phyloP scores from a whole-genome alignment of 1,139 yeast species.

The Yamadazyma atmosphaerica region DNA sequence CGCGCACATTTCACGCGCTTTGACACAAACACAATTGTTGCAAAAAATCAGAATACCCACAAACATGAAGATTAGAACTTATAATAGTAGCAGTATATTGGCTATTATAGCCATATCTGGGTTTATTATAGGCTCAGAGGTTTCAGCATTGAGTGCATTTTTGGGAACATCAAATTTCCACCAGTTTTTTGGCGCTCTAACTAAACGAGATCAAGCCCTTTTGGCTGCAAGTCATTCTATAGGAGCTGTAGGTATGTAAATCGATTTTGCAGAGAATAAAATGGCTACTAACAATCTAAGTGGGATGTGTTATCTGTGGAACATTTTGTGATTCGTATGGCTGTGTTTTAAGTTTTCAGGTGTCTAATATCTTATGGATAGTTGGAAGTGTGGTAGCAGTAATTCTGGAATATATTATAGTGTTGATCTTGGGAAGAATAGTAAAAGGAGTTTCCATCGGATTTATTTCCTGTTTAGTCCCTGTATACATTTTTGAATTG shows the following conservation, averaged over 20 bases:
- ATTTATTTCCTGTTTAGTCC: slow-evolving; percentile 28
- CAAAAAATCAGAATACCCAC: background rate
- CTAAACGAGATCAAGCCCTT: slow-evolving; percentile 26
- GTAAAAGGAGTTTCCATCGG: slow-evolving; percentile 36
- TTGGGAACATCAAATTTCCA: slow-evolving; percentile 23
- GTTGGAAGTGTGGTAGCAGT: slow-evolving; percentile 25
- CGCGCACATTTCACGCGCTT: too few species aligned
- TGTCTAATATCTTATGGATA: slow-evolving; percentile 29
- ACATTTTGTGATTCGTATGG: slow-evolving; percentile 32
- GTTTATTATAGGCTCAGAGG: slow-evolving; percentile 34
- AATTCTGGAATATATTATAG: slow-evolving; percentile 25
- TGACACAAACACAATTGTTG: background rate
- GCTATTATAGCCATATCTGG: slow-evolving; percentile 28
- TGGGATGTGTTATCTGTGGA: slow-evolving; percentile 35
- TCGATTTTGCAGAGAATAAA: background rate
- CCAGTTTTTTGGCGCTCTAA: slow-evolving; percentile 22
- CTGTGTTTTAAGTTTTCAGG: slow-evolving; percentile 24
- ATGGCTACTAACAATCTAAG: slow-evolving; percentile 17
- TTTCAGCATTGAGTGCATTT: slow-evolving; percentile 26
- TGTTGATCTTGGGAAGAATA: slow-evolving; percentile 29
- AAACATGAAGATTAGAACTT: slow-evolving; percentile 16
- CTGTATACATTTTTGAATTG: slow-evolving; percentile 33
- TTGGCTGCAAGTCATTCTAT: slow-evolving; percentile 29
- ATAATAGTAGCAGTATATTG: slow-evolving; percentile 18
- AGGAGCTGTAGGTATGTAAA: slow-evolving; percentile 22